Evolutionary conservation across 805 yeast species (phyloP), one percentile per base, ranked within the genome.

Genomic region (Lipomyces mesembrius): DNA sequence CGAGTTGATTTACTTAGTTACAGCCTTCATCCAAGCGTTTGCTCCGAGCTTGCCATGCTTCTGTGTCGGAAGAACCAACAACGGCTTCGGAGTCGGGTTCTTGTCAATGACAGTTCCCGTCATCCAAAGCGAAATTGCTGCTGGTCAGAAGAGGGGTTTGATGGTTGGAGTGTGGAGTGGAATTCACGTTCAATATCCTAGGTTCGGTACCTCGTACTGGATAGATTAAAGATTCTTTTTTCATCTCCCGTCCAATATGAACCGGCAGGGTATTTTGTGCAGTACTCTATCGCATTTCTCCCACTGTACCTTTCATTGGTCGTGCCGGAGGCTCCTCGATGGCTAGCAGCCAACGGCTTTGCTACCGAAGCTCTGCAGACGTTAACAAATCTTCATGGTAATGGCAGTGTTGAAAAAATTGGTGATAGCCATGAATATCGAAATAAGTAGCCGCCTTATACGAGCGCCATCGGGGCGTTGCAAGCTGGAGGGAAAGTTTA

Each of bases 31-130:
- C 52, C 97, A 92, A 77, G 83, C 91, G 1, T 79, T 83, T 67
- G 83, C 94, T 1, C 75, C 77, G 2, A 82, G 80, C 68, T 81
- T 91, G 75, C 74, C 77, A 70, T n/a, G n/a, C n/a, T 82, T 91
- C 79, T 85, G 88, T 14, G 73, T 86, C 8, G 96, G 96, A 1
- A 80, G 97, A 73, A 85, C 90, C 34, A 83, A 57, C 83, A 90
- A 49, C n/a, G 97, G 97, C n/a, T 71, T 91, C 14, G 97, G 97
- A 1, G 92, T 92, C 27, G 97, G 97, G 2, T 79, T 92, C 57
- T 79, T 91, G 59, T 87, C 93, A 32, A 88, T 95, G 5, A 88
- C 91, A 68, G 92, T 92, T 8, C 97, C 97, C 0, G 87, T 90
- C 58, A 92, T 90, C 77, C 96, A 91, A 75, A 87, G 92, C 61